Conservation (phyloP, 2,329 filamentous ascomycete genomes). For the Teratosphaeria nubilosa region DNA sequence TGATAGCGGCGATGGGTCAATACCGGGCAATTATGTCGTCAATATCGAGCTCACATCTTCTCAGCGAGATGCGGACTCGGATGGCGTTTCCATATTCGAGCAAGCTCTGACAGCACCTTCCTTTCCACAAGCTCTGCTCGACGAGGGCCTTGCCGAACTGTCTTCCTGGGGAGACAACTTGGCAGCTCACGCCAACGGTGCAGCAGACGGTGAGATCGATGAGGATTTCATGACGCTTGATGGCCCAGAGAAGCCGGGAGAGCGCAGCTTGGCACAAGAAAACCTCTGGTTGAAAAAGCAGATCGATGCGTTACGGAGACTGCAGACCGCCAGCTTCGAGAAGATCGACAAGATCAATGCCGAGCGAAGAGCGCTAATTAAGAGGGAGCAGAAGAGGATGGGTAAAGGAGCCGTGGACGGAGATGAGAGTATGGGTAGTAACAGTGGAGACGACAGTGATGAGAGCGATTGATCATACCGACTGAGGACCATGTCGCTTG, state of each 20-base stretch:
- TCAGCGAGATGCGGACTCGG: conserved; percentile 14
- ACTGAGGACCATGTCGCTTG: background rate
- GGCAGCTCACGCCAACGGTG: conserved; percentile 2
- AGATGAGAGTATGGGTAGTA: background rate
- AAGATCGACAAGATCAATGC: conserved; percentile 35
- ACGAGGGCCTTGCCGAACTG: conserved; percentile 26
- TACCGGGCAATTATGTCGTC: conserved; percentile 53
- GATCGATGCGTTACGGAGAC: conserved; percentile 33
- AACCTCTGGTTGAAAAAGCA: conserved; percentile 26
- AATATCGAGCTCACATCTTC: conserved; percentile 49
- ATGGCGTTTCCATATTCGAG: conserved; percentile 25
- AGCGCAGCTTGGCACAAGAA: conserved; percentile 15
- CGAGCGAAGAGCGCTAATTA: conserved; percentile 29
- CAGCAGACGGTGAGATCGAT: conserved; percentile 2
- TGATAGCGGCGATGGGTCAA: conserved; percentile 24
- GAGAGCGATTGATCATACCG: background rate
- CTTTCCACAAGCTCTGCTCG: conserved; percentile 29
- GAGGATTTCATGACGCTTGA: conserved; percentile 32
- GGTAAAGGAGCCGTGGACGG: background rate
- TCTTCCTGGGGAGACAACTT: conserved; percentile 21
- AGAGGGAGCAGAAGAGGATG: conserved; percentile 19
- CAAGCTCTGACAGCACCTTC: conserved; percentile 33
- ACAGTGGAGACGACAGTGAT: conserved; percentile 3
- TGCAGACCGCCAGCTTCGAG: conserved; percentile 36
- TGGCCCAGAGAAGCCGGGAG: conserved; percentile 2